These are phyloP conservation scores for Rubia tinctorum DNA, from an alignment of 305 asterid genomes.

Conservation along the genomic window DNA sequence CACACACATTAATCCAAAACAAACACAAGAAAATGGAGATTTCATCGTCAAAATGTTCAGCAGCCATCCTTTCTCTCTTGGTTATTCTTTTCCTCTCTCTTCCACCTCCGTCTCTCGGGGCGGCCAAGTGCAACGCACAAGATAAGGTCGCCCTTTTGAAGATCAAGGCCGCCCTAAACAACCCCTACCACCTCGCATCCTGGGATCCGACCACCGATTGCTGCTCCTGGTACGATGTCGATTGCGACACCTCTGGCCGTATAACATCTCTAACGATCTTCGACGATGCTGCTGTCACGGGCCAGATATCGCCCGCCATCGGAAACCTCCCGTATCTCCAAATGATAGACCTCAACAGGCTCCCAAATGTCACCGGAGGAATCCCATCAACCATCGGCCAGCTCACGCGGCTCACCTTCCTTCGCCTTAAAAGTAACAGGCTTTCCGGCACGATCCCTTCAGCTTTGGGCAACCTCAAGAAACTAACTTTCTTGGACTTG, in stretches of 20 bases:
- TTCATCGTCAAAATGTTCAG: not conserved
- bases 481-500: constrained; percentile 23
- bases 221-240: constrained; percentile 28
- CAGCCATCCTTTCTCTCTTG: constrained; percentile 1
- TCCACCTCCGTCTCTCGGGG: constrained; percentile 15
- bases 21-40: not conserved
- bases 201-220: constrained; percentile 37
- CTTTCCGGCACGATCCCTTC: constrained; percentile 35
- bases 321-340: constrained; percentile 31
- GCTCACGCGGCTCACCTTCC: constrained; percentile 28
- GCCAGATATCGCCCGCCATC: constrained; percentile 31
- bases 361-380: constrained; percentile 32
- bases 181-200: constrained; percentile 34
- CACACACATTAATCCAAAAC: not conserved
- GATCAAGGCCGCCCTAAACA: constrained; percentile 30
- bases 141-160: constrained; percentile 29
- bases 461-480: constrained; percentile 29
- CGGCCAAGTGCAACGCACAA: constrained; percentile 27
- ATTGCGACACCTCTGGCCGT: constrained; percentile 28
- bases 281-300: constrained; percentile 24
- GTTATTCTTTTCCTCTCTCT: constrained; percentile 3
- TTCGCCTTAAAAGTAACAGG: constrained; percentile 25
- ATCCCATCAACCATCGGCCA: constrained; percentile 32
- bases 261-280: constrained; percentile 23
- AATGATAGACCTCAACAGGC: constrained; percentile 7